Conservation (phyloP, 345 rosid species). For the Turnera subulata region DNA sequence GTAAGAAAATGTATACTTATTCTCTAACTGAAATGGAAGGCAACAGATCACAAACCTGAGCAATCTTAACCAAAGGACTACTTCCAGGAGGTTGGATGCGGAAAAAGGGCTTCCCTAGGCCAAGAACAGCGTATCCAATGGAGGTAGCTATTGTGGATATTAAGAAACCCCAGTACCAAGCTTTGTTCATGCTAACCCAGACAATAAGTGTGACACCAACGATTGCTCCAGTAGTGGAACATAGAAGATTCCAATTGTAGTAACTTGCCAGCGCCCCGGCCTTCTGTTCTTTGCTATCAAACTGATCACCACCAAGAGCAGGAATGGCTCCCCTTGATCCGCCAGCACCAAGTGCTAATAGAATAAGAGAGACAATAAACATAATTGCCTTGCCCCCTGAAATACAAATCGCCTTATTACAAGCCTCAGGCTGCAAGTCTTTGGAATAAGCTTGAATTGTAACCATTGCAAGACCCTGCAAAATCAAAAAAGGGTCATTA, state of each 20-base stretch:
- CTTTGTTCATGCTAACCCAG: slow-evolving; percentile 19
- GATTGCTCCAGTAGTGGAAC: slow-evolving; percentile 14
- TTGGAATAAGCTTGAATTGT: slow-evolving; percentile 22
- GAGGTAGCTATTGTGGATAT: background rate
- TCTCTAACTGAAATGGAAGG: background rate
- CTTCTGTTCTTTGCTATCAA: slow-evolving; percentile 6
- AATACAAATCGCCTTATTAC: slow-evolving; percentile 8
- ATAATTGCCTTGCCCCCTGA: slow-evolving; percentile 2
- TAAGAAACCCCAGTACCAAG: slow-evolving; percentile 15
- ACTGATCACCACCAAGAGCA: slow-evolving; percentile 18
- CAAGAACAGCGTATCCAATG: background rate
- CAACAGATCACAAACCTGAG: background rate
- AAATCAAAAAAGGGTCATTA: background rate
- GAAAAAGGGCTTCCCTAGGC: slow-evolving; percentile 17
- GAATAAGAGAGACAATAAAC: slow-evolving; percentile 1
- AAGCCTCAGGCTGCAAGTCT: slow-evolving; percentile 14
- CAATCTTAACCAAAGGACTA: slow-evolving; percentile 14
- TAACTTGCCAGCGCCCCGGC: slow-evolving; percentile 4
- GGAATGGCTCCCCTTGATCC: slow-evolving; percentile 22
- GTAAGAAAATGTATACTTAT: background rate
- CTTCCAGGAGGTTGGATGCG: background rate
- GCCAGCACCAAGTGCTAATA: slow-evolving; percentile 7
- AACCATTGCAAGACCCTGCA: slow-evolving; percentile 22
- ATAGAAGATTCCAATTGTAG: slow-evolving; percentile 15
- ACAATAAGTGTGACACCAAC: slow-evolving; percentile 12